These are phyloP conservation scores for Aspergillus neoniger DNA, from an alignment of 2,329 filamentous ascomycete genomes.

Conservation along the genomic window DNA sequence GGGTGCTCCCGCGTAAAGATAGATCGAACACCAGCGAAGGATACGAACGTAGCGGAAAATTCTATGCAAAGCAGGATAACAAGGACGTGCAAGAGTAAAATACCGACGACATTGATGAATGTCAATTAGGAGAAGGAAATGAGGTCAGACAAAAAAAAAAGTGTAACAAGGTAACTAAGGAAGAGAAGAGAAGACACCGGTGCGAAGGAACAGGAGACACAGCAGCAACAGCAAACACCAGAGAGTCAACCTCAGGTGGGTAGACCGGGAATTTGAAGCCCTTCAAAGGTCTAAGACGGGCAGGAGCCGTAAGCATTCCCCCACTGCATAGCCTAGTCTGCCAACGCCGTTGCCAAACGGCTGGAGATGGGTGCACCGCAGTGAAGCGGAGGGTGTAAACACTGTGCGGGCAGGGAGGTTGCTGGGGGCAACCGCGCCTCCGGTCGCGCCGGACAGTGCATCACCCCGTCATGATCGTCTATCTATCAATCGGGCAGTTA, in stretches of 20 bases:
- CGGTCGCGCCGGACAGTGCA: slow-evolving; percentile 21
- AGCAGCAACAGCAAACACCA: slow-evolving; percentile 9
- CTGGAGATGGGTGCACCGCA: slow-evolving; percentile 27
- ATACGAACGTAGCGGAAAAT: not conserved
- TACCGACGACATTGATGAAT: slow-evolving; percentile 19
- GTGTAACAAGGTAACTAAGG: not conserved
- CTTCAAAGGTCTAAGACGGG: slow-evolving; percentile 23
- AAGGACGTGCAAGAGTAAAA: slow-evolving; percentile 8
- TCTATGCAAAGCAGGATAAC: slow-evolving; percentile 7
- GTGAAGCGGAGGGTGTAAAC: slow-evolving; percentile 34
- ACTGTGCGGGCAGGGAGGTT: slow-evolving; percentile 32
- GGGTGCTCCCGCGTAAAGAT: slow-evolving; percentile 10
- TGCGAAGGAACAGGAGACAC: slow-evolving; percentile 14
- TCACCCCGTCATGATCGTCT: slow-evolving; percentile 10
- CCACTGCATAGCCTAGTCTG: slow-evolving; percentile 21
- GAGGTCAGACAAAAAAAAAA: not conserved
- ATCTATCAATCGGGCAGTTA: not conserved
- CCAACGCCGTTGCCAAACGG: slow-evolving; percentile 21
- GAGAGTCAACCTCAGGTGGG: slow-evolving; percentile 19
- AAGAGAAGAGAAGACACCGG: slow-evolving; percentile 11
- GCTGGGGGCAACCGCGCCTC: slow-evolving; percentile 35
- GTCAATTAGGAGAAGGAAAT: slow-evolving; percentile 8
- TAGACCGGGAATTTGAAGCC: slow-evolving; percentile 33
- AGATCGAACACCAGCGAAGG: slow-evolving; percentile 11
- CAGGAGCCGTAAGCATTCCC: slow-evolving; percentile 29